A percentile compares a stretch with the other conserved stretches of the same genome.
These are phyloP conservation scores for Blumeriella jaapii DNA, from an alignment of 2,329 filamentous ascomycete species.

Conservation along the genomic window DNA sequence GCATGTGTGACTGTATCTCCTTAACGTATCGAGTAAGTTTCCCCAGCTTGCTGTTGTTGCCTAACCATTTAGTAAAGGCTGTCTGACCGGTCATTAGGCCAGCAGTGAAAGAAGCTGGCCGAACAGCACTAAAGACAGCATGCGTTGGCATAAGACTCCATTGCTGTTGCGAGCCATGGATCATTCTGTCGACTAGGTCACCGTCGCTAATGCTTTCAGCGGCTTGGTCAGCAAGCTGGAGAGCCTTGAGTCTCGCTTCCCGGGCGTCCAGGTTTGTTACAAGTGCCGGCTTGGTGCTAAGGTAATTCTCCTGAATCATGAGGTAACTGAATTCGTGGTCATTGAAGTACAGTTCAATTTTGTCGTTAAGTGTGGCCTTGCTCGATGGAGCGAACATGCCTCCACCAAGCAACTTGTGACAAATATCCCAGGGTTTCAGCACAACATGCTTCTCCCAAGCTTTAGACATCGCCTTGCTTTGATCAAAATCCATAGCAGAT, in stretches of 20 bases:
- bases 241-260: constrained; percentile 65
- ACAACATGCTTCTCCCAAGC: constrained; percentile 97
- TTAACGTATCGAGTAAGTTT: constrained; percentile 72
- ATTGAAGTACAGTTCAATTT: constrained; percentile 98
- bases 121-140: constrained; percentile 88
- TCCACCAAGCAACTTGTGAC: constrained; percentile 78
- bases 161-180: constrained; percentile 94
- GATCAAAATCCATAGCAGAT: constrained; percentile 65
- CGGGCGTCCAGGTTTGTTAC: constrained; percentile 38
- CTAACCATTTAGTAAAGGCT: constrained; percentile 82
- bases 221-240: constrained; percentile 78
- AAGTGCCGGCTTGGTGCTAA: constrained; percentile 65
- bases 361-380: constrained; percentile 85
- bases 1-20: constrained; percentile 96
- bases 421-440: constrained; percentile 97
- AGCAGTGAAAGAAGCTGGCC: constrained; percentile 76
- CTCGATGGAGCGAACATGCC: constrained; percentile 77
- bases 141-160: constrained; percentile 98
- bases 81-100: constrained; percentile 63
- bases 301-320: constrained; percentile 98
- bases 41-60: constrained; percentile 81
- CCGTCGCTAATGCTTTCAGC: constrained; percentile 96
- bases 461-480: constrained; percentile 90
- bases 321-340: constrained; percentile 95
- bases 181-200: constrained; percentile 93